Evolutionary conservation across 2,329 filamentous ascomycete genomes (phyloP).

Genomic region (Beauveria brongniartii): DNA sequence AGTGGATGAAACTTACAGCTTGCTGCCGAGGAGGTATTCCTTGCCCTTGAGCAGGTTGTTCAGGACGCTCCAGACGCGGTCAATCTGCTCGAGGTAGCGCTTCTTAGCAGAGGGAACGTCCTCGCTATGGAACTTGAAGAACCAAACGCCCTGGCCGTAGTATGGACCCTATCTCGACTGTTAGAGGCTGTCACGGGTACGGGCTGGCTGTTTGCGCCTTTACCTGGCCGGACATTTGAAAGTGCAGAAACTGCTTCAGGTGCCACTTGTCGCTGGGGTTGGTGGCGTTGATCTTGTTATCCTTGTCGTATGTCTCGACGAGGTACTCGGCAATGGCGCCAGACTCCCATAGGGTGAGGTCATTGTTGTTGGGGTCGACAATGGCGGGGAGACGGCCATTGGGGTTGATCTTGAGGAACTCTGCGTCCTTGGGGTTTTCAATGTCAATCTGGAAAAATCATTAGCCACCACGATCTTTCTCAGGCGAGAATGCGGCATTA

Average conservation of each 20-base stretch:
- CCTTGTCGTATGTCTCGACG: conserved; percentile 16
- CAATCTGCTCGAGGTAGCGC: conserved; percentile 20
- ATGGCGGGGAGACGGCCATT: conserved; percentile 15
- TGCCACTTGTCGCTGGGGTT: conserved; percentile 15
- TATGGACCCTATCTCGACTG: conserved; percentile 20
- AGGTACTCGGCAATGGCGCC: conserved; percentile 17
- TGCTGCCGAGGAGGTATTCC: conserved; percentile 11
- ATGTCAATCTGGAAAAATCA: background rate
- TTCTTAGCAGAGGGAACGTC: conserved; percentile 18
- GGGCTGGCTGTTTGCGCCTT: background rate
- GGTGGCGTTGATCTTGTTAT: conserved; percentile 11
- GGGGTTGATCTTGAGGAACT: conserved; percentile 14
- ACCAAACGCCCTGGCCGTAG: conserved; percentile 20
- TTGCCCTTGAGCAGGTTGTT: conserved; percentile 11
- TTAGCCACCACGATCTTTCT: background rate
- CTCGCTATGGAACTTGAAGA: conserved; percentile 14
- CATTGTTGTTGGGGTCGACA: conserved; percentile 15
- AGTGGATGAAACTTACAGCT: background rate
- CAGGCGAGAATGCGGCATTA: background rate
- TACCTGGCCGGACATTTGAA: conserved; percentile 17
- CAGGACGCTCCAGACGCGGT: conserved; percentile 18
- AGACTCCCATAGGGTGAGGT: conserved; percentile 17
- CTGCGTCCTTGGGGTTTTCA: background rate
- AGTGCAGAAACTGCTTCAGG: conserved; percentile 17
- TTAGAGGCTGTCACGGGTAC: background rate